Evolutionary conservation across 768 basidiomycete species (phyloP), one percentile per base, ranked within the genome.

Genomic region (Tulasnella sp.): DNA sequence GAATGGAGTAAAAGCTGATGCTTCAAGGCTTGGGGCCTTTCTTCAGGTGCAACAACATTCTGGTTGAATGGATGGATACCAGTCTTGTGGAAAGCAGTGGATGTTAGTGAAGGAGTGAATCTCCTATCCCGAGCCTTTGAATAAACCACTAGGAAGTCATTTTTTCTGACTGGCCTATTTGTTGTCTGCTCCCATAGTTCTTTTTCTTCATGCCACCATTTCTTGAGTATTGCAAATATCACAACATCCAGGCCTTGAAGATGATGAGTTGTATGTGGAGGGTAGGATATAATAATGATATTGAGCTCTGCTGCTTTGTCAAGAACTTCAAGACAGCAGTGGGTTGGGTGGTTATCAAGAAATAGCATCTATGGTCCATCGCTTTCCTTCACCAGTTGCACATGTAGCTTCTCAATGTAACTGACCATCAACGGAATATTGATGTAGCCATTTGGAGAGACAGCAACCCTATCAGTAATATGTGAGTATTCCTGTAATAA

Each of bases 311-410:
- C 37, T 3, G 27, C 37, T n/a, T n/a, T n/a, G 8, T 63, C 48
- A 12, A 76, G 65, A 52, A 74, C 70, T 4, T 48, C 59, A 4
- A 48, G 37, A 1, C 63, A 67, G 52, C 65, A 69, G 48, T 75
- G 72, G 0, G 68, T 72, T 46, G 61, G 66, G 48, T 75, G 73
- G 0, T 73, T 69, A 62, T 75, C 70, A 10, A 75, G 62, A 7
- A 70, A 55, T 5, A 75, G 68, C 0, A 72, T 55, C 0, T 60
- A 53, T 12, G 55, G 44, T 4, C 55, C 37, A 8, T 45, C 51
- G 3, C 64, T 66, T 51, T 72, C 70, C 7, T 53, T 59, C 9
- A 57, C 44, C 13, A 70, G 74, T 37, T 63, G 56, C 16, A 51
- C 40, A 32, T 73, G 64, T 53, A 73, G 74, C 22, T 66, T 51